Evolutionary conservation across 306 rosid genomes (phyloP).

Genomic region (Vachellia pachyceras): DNA sequence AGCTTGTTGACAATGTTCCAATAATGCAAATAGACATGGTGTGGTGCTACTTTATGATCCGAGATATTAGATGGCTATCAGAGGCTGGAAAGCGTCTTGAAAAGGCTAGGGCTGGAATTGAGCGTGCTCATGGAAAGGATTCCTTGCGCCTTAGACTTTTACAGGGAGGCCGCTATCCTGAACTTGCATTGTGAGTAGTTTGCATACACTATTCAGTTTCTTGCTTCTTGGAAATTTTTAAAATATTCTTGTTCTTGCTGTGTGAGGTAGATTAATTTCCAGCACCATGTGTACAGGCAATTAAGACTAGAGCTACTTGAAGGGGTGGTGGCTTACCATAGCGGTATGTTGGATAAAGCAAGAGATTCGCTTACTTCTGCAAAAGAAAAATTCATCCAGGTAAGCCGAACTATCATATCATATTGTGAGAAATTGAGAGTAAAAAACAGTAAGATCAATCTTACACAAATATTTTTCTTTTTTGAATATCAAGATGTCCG

Average conservation of each 20-base stretch:
- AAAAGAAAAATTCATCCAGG: slow-evolving; percentile 65
- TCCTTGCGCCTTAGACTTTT: slow-evolving; percentile 74
- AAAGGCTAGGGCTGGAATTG: slow-evolving; percentile 73
- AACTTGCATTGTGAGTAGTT: slow-evolving; percentile 82
- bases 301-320: slow-evolving; percentile 92
- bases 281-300: slow-evolving; percentile 51
- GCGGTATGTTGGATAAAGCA: slow-evolving; percentile 72
- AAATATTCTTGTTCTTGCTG: slow-evolving; percentile 4
- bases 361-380: slow-evolving; percentile 68
- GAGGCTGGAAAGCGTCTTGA: slow-evolving; percentile 88
- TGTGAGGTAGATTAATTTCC: slow-evolving; percentile 28
- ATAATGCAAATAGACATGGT: slow-evolving; percentile 97
- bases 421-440: not conserved
- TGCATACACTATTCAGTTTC: slow-evolving; percentile 8
- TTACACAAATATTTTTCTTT: not conserved
- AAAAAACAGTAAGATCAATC: not conserved
- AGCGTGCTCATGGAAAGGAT: slow-evolving; percentile 87
- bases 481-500: not conserved
- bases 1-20: slow-evolving; percentile 90
- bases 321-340: slow-evolving; percentile 92
- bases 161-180: slow-evolving; percentile 84
- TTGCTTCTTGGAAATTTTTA: not conserved
- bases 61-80: slow-evolving; percentile 80
- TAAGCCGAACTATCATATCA: slow-evolving; percentile 34
- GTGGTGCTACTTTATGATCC: slow-evolving; percentile 98